A percentile compares a stretch with the other conserved stretches of the same genome.
phyloP scores from a whole-genome alignment of 345 rosid species.

The Geranium brycei region DNA sequence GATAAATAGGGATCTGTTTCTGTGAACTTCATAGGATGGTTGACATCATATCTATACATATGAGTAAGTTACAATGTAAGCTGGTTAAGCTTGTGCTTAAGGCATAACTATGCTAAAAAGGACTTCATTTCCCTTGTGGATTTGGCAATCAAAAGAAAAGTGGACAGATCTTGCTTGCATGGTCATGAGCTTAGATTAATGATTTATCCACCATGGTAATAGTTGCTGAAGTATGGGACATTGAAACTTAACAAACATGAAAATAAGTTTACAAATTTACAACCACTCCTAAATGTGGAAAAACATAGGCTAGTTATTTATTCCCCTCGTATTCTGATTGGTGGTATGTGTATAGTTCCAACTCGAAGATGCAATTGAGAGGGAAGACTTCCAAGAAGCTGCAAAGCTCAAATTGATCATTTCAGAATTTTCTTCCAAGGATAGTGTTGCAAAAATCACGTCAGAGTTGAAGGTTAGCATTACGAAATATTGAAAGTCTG shows the following conservation, averaged over 20 bases:
- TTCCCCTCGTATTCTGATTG: not conserved
- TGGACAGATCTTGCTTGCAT: not conserved
- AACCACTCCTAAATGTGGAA: not conserved
- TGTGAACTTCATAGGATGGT: no score
- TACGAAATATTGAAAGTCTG: not conserved
- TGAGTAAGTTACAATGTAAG: no score
- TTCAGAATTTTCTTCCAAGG: conserved; percentile 55
- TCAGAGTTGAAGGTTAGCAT: conserved; percentile 55
- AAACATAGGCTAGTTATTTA: not conserved
- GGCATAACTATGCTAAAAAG: no score
- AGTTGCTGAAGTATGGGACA: not conserved
- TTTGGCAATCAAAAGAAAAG: no score
- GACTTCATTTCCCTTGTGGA: not conserved
- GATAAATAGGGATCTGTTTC: no score
- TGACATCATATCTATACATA: no score
- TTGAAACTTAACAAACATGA: not conserved
- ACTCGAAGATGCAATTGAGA: conserved; percentile 84
- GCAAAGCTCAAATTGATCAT: conserved; percentile 62
- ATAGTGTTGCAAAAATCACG: conserved; percentile 65
- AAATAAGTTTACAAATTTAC: no score
- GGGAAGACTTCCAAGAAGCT: conserved; percentile 82
- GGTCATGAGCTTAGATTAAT: not conserved
- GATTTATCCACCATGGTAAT: no score
- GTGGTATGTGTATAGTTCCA: conserved; percentile 35
- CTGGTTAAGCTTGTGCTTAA: not conserved